Evolutionary conservation across 495 filamentous ascomycete genomes (phyloP).

Genomic region (Patellaria atrata): DNA sequence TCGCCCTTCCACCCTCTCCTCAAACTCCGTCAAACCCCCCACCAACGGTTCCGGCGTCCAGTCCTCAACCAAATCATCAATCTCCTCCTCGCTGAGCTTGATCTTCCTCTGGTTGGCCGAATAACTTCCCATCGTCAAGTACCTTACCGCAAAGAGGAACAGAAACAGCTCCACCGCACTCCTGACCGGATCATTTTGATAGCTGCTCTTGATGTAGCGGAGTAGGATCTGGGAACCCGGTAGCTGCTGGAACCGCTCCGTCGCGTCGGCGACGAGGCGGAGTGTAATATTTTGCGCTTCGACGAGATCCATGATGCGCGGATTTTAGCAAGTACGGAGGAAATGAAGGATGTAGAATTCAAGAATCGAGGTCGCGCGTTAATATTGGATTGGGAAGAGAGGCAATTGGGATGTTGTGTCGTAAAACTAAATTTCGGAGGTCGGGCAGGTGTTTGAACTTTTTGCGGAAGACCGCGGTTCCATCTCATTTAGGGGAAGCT

Average conservation of each 20-base stretch:
- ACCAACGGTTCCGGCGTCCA: slow-evolving; percentile 94
- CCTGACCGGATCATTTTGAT: slow-evolving; percentile 91
- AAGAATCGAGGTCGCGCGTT: not conserved
- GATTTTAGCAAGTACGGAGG: too few species aligned
- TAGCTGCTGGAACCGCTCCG: slow-evolving; percentile 56
- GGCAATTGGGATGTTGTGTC: slow-evolving; percentile 1
- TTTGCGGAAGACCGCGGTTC: not conserved
- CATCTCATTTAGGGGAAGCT: too few species aligned
- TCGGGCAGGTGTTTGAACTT: slow-evolving; percentile 1
- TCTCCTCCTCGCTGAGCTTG: slow-evolving; percentile 57
- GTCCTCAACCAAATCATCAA: slow-evolving; percentile 93
- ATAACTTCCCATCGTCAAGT: too few species aligned
- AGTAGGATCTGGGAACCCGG: slow-evolving; percentile 89
- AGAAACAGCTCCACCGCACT: slow-evolving; percentile 88
- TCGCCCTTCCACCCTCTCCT: slow-evolving; percentile 73
- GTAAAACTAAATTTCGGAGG: slow-evolving; percentile 1
- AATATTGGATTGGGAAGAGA: not conserved
- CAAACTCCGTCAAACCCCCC: slow-evolving; percentile 49
- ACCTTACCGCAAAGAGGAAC: slow-evolving; percentile 89
- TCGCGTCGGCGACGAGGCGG: slow-evolving; percentile 14
- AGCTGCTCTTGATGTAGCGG: slow-evolving; percentile 88
- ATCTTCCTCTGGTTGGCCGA: too few species aligned
- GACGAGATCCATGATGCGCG: slow-evolving; percentile 16
- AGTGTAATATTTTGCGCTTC: slow-evolving; percentile 10
- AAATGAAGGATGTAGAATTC: not conserved